Percentiles rank a stretch among this genome's conserved stretches.
These are phyloP conservation scores for Ustilago hordei DNA, from an alignment of 1,284 basidiomycete species.

Conservation along the genomic window DNA sequence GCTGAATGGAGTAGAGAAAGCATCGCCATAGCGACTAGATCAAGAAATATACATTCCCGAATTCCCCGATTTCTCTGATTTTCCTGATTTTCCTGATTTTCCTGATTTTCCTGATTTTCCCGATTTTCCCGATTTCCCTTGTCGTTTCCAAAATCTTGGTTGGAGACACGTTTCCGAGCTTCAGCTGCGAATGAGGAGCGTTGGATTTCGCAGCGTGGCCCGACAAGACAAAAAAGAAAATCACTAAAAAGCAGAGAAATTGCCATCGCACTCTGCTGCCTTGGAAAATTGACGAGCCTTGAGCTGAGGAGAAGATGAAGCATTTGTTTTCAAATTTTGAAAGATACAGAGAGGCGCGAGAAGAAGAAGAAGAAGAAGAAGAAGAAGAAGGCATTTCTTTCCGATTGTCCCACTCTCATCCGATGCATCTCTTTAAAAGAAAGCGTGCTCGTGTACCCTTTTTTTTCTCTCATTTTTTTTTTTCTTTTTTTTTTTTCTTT, in stretches of 20 bases:
- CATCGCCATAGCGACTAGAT: neutral
- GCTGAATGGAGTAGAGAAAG: neutral
- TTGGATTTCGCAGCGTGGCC: constrained; percentile 17
- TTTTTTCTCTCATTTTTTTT: neutral
- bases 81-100: neutral
- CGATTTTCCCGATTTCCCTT: neutral
- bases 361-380: neutral
- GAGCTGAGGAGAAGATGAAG: neutral
- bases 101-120: neutral
- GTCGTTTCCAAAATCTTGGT: too few relatives aligned
- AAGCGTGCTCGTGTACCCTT: neutral
- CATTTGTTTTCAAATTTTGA: neutral
- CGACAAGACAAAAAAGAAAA: constrained; percentile 4
- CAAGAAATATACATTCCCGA: constrained; percentile 6
- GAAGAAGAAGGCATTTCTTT: constrained; percentile 11
- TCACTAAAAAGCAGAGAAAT: neutral
- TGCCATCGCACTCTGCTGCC: constrained; percentile 19
- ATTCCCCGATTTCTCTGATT: neutral
- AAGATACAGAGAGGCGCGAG: neutral
- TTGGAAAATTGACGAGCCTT: neutral
- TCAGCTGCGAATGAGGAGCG: constrained; percentile 23
- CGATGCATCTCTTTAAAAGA: neutral
- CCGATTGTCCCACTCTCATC: constrained; percentile 16
- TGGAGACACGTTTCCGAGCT: neutral
- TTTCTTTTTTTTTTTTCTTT: neutral